Base-by-base conservation (phyloP, 2,329 filamentous ascomycete species). In the Trichoderma atrobrunneum region DNA sequence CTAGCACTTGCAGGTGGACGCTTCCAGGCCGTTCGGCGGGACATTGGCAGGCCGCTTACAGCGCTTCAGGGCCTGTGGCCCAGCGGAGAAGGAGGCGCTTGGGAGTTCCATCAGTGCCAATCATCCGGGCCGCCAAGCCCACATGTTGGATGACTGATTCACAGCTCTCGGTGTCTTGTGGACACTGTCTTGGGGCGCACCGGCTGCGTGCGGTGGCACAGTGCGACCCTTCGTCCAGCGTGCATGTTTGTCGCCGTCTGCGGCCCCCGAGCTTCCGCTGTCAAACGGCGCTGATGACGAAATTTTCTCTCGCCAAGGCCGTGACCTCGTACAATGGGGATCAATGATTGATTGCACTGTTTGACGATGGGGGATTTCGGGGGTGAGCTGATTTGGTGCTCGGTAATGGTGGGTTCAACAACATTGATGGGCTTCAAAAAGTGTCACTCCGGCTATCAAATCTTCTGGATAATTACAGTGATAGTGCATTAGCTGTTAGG, bases 71-170 rank as follows among this genome's bases (percentile, higher is more conserved):
- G 34, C 60, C 60, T 26, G 24, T 63, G 18, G 57, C 66, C 66
- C 66, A 61, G 66, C 56, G 34, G 56, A 48, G 57, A 21, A 34
- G 30, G 26, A 24, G 54, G 24, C 30, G 56, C 43, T 34, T 36
- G 30, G 21, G 51, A 36, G 34, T 36, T 36, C 34, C 34, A 36
- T 36, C 12, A 36, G 32, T 71, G 61, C 69, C 69, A 71, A 71
- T 71, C 62, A 71, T 60, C 54, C 51, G 34, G 69, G 54, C 56
- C 36, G 69, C 62, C 54, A 66, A 71, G 69, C 51, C 68, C 68
- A 71, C 32, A 43, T 51, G 60, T 18, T 39, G 61, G 43, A 18
- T 28, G 51, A 18, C 57, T 69, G 67, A 56, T 28, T 61, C 68
- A 56, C 68, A 43, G 28, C 10, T 39, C 8, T 21, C 18, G 39